Base-by-base conservation (phyloP, 2,329 filamentous ascomycete species). In the Neonectria ditissima region DNA sequence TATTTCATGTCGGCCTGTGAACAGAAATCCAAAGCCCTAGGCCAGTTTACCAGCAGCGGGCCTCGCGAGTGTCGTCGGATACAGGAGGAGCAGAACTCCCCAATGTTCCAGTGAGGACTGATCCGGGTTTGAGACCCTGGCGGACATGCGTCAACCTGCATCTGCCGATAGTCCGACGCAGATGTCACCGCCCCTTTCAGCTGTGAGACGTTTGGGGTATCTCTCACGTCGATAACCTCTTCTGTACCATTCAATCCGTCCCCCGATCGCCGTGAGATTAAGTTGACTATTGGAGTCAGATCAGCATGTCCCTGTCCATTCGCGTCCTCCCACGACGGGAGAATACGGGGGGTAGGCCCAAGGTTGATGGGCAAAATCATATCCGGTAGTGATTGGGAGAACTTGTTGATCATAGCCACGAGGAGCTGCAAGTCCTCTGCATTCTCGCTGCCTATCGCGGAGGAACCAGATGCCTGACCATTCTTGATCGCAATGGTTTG, bases 361-460 rank as follows among this genome's bases (percentile, higher is more conserved):
- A 92, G 83, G 74, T 97, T 97, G 80, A 97, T 92, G 0, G 92
- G 91, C 20, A 97, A 79, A 66, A 93, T 88, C 92, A 97, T 94
- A 66, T 94, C 88, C 1, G 93, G 92, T 14, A 97, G 82, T 73
- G 91, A 87, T 67, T 89, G 80, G 2, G 89, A 85, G 70, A 97
- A 97, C 2, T 84, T 81, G 55, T 87, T 82, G 74, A 97, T 88
- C 86, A 96, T 92, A 4, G 85, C 84, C 7, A 87, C 81, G 0
- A 86, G 72, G n/a, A 79, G 78, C 14, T 83, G 77, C 41, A 87
- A 69, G 20, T 80, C 72, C 13, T 73, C 62, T 18, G 76, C 74
- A 22, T 81, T 72, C 0, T 69, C 71, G 3, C 75, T 74, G 47
- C 78, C 73, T 2, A 70, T 65, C 8, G 77, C 74, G 16, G 77